These are phyloP conservation scores for Aurifilum marmelostoma DNA, from an alignment of 2,329 filamentous ascomycete genomes.

Conservation along the genomic window DNA sequence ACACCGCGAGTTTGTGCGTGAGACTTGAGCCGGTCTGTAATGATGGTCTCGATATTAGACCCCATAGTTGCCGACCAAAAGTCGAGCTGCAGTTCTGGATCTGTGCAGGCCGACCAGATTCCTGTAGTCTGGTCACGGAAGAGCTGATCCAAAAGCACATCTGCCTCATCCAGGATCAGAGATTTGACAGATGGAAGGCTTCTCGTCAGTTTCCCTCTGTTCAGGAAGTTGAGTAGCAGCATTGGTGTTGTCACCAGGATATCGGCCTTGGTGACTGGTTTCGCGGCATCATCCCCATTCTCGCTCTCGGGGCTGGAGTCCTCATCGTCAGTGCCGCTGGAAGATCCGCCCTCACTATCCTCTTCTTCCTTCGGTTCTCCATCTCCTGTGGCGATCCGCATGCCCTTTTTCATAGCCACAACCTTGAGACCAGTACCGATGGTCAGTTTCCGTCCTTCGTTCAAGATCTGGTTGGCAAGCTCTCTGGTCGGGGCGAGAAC, in stretches of 20 bases:
- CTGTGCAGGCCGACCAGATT: slow-evolving; percentile 80
- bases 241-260: slow-evolving; percentile 82
- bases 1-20: slow-evolving; percentile 48
- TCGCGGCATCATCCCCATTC: slow-evolving; percentile 38
- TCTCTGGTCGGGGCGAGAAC: slow-evolving; percentile 80
- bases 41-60: slow-evolving; percentile 83
- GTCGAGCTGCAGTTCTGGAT: slow-evolving; percentile 70
- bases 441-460: slow-evolving; percentile 82
- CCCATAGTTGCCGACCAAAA: slow-evolving; percentile 98
- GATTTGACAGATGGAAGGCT: slow-evolving; percentile 70
- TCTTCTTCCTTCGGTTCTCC: slow-evolving; percentile 43
- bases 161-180: slow-evolving; percentile 89
- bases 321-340: slow-evolving; percentile 36
- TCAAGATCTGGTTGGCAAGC: slow-evolving; percentile 77
- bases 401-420: slow-evolving; percentile 82
- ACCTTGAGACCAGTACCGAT: slow-evolving; percentile 77
- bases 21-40: slow-evolving; percentile 66
- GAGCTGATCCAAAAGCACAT: slow-evolving; percentile 87
- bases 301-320: slow-evolving; percentile 40
- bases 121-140: slow-evolving; percentile 87
- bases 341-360: slow-evolving; percentile 41
- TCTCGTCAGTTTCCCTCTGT: slow-evolving; percentile 45
- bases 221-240: slow-evolving; percentile 74
- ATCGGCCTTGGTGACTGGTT: slow-evolving; percentile 70
- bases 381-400: slow-evolving; percentile 63